Evolutionary conservation across 1,284 basidiomycete genomes (phyloP), one percentile per base, ranked within the genome.

Genomic region (Ustilago trichophora): DNA sequence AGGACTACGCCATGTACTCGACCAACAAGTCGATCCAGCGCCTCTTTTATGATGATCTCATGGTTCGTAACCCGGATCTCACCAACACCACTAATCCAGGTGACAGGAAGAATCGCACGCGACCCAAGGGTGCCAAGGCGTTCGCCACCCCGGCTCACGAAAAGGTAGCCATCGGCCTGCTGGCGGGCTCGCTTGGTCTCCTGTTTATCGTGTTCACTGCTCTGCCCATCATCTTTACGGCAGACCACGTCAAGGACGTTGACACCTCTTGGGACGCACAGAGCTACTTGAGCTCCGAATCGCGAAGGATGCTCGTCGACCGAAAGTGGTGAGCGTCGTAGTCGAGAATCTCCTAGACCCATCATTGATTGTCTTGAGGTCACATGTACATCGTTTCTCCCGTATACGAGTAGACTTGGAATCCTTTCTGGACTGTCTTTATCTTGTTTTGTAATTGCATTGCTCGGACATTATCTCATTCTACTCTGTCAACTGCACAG

Each of bases 131-230:
- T 26, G 25, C 22, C 13, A 69, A 67, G 47, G 67, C 73, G 3
- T 78, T 77, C n/a, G 76, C 75, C n/a, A 77, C 75, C 1, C 75
- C 74, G 13, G 54, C 58, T 9, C 73, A 77, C 57, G 73, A 73
- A 26, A 75, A 71, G 44, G 52, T 76, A 26, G 71, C 72, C 33
- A 74, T 72, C 47, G 60, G 64, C 41, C 56, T 77, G 37, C 67
- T 77, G 34, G 60, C 65, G 29, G 74, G 75, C 36, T 63, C 52
- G 41, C 42, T 74, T 12, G 72, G 55, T 19, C 46, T 56, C 7
- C 41, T 73, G 9, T 54, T 68, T 27, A 50, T 76, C 43, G 31
- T 65, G 18, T 77, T 77, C 35, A 53, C 57, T 15, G 48, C 59
- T n/a, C 66, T 77, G 4, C 75, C 75, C n/a, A 72, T 70, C 57